Percentiles rank a stretch among this genome's conserved stretches.
Conservation (phyloP, 768 basidiomycete genomes). For the Polyporus arcularius region DNA sequence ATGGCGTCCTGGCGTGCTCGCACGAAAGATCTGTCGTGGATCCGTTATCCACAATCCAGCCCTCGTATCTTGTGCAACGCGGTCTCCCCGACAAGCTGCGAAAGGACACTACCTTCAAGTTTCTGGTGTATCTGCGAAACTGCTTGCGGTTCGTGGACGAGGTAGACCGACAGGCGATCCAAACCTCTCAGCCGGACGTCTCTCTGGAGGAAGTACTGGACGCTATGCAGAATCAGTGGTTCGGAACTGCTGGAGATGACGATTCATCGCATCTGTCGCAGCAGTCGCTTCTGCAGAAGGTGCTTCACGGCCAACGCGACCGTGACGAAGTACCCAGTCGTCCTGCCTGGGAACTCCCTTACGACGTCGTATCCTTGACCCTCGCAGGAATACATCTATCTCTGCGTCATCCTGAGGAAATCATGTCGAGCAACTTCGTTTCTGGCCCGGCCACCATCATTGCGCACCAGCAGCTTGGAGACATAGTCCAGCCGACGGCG, state of each 20-base stretch:
- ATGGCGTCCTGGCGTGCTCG: slow-evolving; percentile 53
- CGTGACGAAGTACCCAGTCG: neutral
- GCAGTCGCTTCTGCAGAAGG: slow-evolving; percentile 15
- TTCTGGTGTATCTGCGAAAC: slow-evolving; percentile 77
- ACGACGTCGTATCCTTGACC: neutral
- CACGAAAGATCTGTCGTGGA: slow-evolving; percentile 57
- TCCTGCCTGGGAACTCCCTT: neutral
- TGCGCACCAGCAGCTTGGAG: slow-evolving; percentile 1
- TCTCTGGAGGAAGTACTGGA: slow-evolving; percentile 20
- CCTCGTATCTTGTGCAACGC: slow-evolving; percentile 79
- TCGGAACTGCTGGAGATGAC: slow-evolving; percentile 16
- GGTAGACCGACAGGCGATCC: slow-evolving; percentile 29
- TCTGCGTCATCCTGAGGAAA: slow-evolving; percentile 10
- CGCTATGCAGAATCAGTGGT: slow-evolving; percentile 18
- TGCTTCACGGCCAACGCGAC: slow-evolving; percentile 4
- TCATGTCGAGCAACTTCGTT: slow-evolving; percentile 9
- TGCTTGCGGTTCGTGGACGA: slow-evolving; percentile 49
- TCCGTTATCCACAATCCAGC: slow-evolving; percentile 80
- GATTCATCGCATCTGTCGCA: slow-evolving; percentile 13
- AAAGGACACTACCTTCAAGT: slow-evolving; percentile 68
- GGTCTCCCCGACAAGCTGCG: slow-evolving; percentile 71
- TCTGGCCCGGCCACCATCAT: slow-evolving; percentile 2
- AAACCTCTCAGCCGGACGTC: slow-evolving; percentile 3
- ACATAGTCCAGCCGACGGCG: slow-evolving; percentile 1
- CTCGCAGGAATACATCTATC: neutral